These are phyloP conservation scores for Yamadazyma buinensis DNA, from an alignment of 1,139 yeast genomes.

Conservation along the genomic window DNA sequence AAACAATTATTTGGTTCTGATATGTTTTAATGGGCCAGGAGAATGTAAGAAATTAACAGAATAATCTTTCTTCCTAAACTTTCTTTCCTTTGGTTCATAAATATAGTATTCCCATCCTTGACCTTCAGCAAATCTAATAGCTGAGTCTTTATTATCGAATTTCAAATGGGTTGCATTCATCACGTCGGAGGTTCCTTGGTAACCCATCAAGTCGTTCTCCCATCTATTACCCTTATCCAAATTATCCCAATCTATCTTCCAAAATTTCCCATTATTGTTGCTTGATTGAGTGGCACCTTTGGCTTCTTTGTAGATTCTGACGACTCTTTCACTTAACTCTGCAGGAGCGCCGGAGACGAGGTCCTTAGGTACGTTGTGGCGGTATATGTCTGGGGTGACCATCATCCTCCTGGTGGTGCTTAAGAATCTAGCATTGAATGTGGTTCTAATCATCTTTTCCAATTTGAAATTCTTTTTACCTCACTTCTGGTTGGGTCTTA, in stretches of 20 bases:
- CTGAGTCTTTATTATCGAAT: slow-evolving; percentile 73
- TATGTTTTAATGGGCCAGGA: slow-evolving; percentile 71
- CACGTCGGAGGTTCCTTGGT: slow-evolving; percentile 76
- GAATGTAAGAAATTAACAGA: slow-evolving; percentile 69
- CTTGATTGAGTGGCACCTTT: slow-evolving; percentile 85
- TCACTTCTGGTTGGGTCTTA: no score
- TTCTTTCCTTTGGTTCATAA: slow-evolving; percentile 75
- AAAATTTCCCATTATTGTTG: slow-evolving; percentile 47
- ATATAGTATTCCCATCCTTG: slow-evolving; percentile 86
- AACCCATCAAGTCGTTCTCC: slow-evolving; percentile 89
- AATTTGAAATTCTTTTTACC: no score
- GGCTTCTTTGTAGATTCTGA: slow-evolving; percentile 72
- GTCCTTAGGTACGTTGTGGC: slow-evolving; percentile 44
- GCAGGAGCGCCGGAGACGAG: slow-evolving; percentile 83
- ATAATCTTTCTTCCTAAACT: slow-evolving; percentile 73
- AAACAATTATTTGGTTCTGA: slow-evolving; percentile 65
- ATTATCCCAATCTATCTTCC: slow-evolving; percentile 87
- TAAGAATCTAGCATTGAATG: no score
- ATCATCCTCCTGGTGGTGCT: no score
- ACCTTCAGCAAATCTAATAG: slow-evolving; percentile 73
- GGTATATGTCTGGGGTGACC: slow-evolving; percentile 20
- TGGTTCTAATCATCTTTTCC: no score
- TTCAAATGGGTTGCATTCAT: slow-evolving; percentile 84
- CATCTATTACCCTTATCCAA: slow-evolving; percentile 76
- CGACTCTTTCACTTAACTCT: slow-evolving; percentile 59